Conservation (phyloP, 768 basidiomycete species). For the Dentipellis sp. region DNA sequence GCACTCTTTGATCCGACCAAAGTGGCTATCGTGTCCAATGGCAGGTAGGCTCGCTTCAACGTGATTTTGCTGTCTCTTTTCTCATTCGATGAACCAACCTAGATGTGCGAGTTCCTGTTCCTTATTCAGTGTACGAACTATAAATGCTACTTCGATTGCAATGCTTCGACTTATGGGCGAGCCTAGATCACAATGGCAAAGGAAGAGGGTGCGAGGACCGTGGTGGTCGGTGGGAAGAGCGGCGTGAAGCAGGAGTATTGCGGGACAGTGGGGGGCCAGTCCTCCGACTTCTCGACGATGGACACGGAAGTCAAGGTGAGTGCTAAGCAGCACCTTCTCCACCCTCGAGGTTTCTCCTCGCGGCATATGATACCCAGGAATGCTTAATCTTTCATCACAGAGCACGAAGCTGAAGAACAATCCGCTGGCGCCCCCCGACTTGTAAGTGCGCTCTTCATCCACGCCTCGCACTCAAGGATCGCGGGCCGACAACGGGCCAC, state of each 20-base stretch:
- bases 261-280: conserved; percentile 57
- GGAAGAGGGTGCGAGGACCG: conserved; percentile 44
- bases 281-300: conserved; percentile 45
- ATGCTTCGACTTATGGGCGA: not conserved
- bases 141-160: not conserved
- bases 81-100: not conserved
- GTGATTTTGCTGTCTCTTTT: conserved; percentile 36
- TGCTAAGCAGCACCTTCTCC: conserved; percentile 5
- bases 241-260: conserved; percentile 45
- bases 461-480: not conserved
- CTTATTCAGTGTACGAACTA: conserved; percentile 20
- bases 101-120: conserved; percentile 21
- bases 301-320: conserved; percentile 53
- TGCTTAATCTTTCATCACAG: conserved; percentile 19
- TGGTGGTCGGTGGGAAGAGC: conserved; percentile 47
- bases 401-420: conserved; percentile 45
- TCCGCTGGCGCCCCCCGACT: conserved; percentile 47
- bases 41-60: conserved; percentile 39
- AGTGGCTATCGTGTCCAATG: conserved; percentile 48
- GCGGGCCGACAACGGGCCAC: too few species aligned
- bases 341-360: not conserved
- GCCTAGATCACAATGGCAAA: conserved; percentile 50
- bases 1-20: conserved; percentile 40
- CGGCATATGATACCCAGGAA: not conserved
- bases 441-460: conserved; percentile 28